Evolutionary conservation across 192 early-diverging fungal genomes (phyloP).

Genomic region (Linnemannia hyalina): DNA sequence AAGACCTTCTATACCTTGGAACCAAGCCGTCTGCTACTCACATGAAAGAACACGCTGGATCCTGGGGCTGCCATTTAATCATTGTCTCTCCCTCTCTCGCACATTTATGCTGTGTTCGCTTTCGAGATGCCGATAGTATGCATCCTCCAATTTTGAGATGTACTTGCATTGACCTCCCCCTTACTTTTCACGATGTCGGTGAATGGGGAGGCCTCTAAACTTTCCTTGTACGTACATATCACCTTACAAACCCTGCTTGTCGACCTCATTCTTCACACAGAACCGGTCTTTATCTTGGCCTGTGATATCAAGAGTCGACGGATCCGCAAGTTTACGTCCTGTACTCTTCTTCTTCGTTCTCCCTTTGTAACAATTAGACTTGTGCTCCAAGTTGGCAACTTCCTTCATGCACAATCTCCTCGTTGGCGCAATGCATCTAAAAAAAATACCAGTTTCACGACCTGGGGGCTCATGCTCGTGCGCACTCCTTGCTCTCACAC

Average conservation of each 20-base stretch:
- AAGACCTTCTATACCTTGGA: background rate
- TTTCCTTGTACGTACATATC: background rate
- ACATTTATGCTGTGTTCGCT: conserved; percentile 3
- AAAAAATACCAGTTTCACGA: background rate
- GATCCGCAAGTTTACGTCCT: background rate
- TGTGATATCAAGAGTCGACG: background rate
- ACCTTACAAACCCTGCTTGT: background rate
- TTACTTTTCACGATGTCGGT: background rate
- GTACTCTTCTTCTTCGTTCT: background rate
- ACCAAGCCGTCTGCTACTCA: background rate
- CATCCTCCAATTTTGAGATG: background rate
- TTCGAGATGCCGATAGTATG: background rate
- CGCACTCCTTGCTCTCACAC: background rate
- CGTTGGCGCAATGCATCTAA: too few species aligned
- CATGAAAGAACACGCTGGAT: background rate
- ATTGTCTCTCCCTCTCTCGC: background rate
- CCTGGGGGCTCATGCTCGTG: background rate
- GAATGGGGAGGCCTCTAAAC: background rate
- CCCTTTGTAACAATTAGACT: background rate
- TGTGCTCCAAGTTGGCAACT: too few species aligned
- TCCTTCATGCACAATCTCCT: too few species aligned
- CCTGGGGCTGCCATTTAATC: background rate
- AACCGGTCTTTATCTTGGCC: background rate
- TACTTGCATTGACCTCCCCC: background rate
- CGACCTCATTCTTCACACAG: too few species aligned